These are phyloP conservation scores for Paramarasmius palmivorus DNA, from an alignment of 1,284 basidiomycete species.

Conservation along the genomic window DNA sequence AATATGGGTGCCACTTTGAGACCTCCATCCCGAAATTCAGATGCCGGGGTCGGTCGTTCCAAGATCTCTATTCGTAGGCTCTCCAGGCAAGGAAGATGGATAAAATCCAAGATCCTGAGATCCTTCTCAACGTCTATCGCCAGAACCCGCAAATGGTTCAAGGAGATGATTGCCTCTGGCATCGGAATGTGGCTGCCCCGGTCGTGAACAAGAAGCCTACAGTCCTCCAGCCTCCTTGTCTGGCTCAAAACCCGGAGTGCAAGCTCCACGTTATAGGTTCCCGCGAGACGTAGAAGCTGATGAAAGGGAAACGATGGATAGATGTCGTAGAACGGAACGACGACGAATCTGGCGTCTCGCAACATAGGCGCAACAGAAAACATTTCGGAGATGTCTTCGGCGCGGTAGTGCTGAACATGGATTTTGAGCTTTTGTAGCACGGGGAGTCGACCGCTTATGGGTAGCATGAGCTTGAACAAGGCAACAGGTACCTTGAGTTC, in stretches of 20 bases:
- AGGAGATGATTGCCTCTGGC: neutral
- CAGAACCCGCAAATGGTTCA: neutral
- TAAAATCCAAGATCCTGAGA: neutral
- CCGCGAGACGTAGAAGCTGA: neutral
- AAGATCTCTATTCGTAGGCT: neutral
- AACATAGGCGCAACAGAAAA: neutral
- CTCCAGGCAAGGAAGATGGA: neutral
- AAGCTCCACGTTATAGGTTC: neutral
- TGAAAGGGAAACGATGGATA: neutral
- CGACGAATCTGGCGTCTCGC: neutral
- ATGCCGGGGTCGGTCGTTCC: neutral
- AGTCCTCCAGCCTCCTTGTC: neutral
- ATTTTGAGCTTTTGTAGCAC: neutral
- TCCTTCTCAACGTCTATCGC: neutral
- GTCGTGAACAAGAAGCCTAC: neutral
- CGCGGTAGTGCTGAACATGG: conserved; percentile 1
- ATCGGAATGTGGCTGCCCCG: neutral
- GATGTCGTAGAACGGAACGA: conserved; percentile 1
- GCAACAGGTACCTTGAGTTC: conserved; percentile 1
- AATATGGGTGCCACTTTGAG: neutral
- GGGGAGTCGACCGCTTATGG: neutral
- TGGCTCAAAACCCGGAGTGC: neutral
- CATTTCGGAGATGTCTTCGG: neutral
- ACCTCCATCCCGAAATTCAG: neutral
- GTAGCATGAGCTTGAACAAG: neutral